A percentile compares a stretch with the other conserved stretches of the same genome.
phyloP scores from a whole-genome alignment of 306 rosid species.

The Prunus mume region DNA sequence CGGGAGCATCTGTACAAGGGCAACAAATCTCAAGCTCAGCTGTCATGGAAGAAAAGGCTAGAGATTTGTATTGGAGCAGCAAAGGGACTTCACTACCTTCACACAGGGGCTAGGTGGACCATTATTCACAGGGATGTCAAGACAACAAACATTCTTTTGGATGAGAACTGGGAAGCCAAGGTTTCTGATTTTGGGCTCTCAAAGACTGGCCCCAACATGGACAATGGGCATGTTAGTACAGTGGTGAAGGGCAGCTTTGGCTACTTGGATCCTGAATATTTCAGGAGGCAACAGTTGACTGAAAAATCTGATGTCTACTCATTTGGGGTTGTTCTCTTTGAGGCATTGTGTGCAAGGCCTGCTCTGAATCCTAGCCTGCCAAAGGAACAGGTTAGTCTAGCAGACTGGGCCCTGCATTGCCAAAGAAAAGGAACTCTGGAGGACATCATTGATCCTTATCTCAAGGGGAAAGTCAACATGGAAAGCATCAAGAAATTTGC shows the following conservation, averaged over 20 bases:
- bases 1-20: slow-evolving; percentile 50
- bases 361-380: slow-evolving; percentile 50
- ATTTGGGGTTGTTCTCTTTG: slow-evolving; percentile 54
- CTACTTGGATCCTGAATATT: slow-evolving; percentile 53
- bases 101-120: slow-evolving; percentile 53
- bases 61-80: slow-evolving; percentile 63
- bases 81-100: slow-evolving; percentile 56
- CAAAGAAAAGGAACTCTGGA: slow-evolving; percentile 38
- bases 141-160: slow-evolving; percentile 56
- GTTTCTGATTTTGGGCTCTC: slow-evolving; percentile 58
- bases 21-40: slow-evolving; percentile 35
- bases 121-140: slow-evolving; percentile 56
- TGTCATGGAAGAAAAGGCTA: slow-evolving; percentile 50
- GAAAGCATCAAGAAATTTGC: slow-evolving; percentile 52
- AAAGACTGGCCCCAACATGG: slow-evolving; percentile 49
- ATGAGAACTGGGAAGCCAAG: slow-evolving; percentile 54
- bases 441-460: slow-evolving; percentile 43
- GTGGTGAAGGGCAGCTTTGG: slow-evolving; percentile 59
- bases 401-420: slow-evolving; percentile 53
- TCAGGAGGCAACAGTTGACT: slow-evolving; percentile 46
- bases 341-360: slow-evolving; percentile 46
- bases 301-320: slow-evolving; percentile 56
- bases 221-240: slow-evolving; percentile 48
- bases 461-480: slow-evolving; percentile 44
- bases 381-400: slow-evolving; percentile 55